These are phyloP conservation scores for Pythium plurisporium DNA, from an alignment of 352 stramenopile species.

Conservation along the genomic window DNA sequence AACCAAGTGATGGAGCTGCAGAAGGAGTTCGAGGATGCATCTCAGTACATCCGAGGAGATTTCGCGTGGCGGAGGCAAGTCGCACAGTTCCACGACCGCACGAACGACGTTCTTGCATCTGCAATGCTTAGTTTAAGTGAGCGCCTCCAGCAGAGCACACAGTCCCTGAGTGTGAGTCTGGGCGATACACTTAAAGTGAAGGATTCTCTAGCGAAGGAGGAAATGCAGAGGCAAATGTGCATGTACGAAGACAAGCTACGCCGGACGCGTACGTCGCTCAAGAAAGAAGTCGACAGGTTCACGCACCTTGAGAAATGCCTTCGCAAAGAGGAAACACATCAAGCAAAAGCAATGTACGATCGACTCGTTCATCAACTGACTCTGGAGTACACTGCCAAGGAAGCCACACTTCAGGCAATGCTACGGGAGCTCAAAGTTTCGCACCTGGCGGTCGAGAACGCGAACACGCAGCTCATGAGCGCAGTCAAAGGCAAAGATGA, in stretches of 20 bases:
- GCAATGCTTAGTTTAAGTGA: slow-evolving; percentile 21
- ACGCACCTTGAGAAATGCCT: slow-evolving; percentile 58
- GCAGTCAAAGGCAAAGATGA: slow-evolving; percentile 31
- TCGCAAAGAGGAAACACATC: slow-evolving; percentile 47
- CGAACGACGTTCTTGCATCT: slow-evolving; percentile 34
- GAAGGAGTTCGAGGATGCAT: slow-evolving; percentile 44
- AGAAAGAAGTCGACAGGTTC: slow-evolving; percentile 66
- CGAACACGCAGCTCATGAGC: slow-evolving; percentile 53
- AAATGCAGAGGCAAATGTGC: slow-evolving; percentile 34
- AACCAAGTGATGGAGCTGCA: slow-evolving; percentile 36
- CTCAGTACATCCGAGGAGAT: slow-evolving; percentile 57
- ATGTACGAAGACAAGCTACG: slow-evolving; percentile 54
- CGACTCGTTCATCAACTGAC: slow-evolving; percentile 37
- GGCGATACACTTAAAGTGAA: slow-evolving; percentile 34
- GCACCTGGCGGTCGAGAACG: slow-evolving; percentile 41
- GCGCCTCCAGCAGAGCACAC: slow-evolving; percentile 29
- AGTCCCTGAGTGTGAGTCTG: slow-evolving; percentile 31
- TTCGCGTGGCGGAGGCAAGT: slow-evolving; percentile 62
- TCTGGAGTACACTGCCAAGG: slow-evolving; percentile 36
- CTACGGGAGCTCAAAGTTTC: slow-evolving; percentile 45
- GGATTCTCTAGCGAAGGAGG: slow-evolving; percentile 28
- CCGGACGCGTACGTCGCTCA: slow-evolving; percentile 38
- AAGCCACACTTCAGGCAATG: slow-evolving; percentile 41
- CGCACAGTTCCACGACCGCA: slow-evolving; percentile 34
- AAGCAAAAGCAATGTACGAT: slow-evolving; percentile 45